Percentiles rank a stretch among this genome's conserved stretches.
Evolutionary conservation across 805 yeast species (phyloP).

Genomic region (Lipomyces yamanashiensis): DNA sequence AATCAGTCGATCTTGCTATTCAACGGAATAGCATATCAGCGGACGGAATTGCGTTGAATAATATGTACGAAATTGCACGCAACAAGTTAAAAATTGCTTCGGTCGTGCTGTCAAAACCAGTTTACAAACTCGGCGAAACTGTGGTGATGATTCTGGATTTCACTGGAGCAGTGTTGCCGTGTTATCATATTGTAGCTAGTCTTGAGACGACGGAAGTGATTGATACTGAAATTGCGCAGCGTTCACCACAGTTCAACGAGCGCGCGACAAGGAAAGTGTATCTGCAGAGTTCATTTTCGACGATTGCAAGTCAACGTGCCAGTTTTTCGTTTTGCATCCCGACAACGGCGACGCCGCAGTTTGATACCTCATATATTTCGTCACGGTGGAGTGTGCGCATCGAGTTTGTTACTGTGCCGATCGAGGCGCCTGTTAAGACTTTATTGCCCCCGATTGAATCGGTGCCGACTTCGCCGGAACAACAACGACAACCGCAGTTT

Average conservation of each 20-base stretch:
- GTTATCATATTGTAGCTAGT: conserved; percentile 49
- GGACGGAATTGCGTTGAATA: conserved; percentile 30
- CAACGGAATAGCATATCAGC: conserved; percentile 33
- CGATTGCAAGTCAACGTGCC: conserved; percentile 37
- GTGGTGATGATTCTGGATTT: conserved; percentile 50
- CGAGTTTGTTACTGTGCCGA: conserved; percentile 41
- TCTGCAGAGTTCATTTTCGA: conserved; percentile 38
- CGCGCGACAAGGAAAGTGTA: conserved; percentile 40
- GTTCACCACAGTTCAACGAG: conserved; percentile 37
- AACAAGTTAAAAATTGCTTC: conserved; percentile 51
- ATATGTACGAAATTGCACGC: conserved; percentile 49
- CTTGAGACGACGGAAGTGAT: conserved; percentile 48
- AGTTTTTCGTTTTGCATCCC: conserved; percentile 44
- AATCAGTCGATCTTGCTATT: conserved; percentile 33
- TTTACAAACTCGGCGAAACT: conserved; percentile 45
- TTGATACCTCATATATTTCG: conserved; percentile 42
- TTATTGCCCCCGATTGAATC: neutral
- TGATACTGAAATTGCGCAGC: conserved; percentile 40
- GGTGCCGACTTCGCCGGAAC: neutral
- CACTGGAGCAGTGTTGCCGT: conserved; percentile 40
- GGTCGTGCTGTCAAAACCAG: conserved; percentile 48
- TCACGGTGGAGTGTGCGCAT: conserved; percentile 44
- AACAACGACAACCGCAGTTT: neutral
- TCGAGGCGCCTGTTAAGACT: conserved; percentile 12
- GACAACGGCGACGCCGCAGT: conserved; percentile 46